Evolutionary conservation across 2,329 filamentous ascomycete species (phyloP).

Genomic region (Leptographium flavum): DNA sequence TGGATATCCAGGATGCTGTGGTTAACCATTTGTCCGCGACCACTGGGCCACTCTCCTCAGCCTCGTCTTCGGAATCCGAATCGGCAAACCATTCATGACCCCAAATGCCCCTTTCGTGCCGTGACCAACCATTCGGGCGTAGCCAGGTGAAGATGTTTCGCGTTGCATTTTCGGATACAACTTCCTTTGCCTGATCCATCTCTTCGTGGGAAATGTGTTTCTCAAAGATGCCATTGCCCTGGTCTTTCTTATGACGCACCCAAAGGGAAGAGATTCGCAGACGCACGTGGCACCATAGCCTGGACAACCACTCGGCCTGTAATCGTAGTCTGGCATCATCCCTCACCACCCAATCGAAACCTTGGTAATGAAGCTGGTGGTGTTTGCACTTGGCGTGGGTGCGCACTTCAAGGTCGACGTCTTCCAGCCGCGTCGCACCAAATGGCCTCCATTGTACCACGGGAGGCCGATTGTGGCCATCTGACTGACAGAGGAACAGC

Average conservation of each 20-base stretch:
- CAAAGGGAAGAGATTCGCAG: neutral
- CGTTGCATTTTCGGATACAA: slow-evolving; percentile 16
- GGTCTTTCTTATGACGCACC: neutral
- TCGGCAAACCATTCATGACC: slow-evolving; percentile 14
- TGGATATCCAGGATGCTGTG: neutral
- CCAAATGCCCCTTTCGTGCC: slow-evolving; percentile 12
- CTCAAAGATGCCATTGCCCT: neutral
- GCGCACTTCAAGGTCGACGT: slow-evolving; percentile 17
- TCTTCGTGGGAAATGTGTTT: slow-evolving; percentile 4
- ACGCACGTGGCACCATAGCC: neutral
- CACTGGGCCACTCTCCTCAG: slow-evolving; percentile 2
- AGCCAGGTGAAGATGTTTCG: slow-evolving; percentile 18
- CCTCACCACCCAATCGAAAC: slow-evolving; percentile 12
- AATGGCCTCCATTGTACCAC: slow-evolving; percentile 18
- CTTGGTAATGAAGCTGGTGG: slow-evolving; percentile 14
- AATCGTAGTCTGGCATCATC: slow-evolving; percentile 1
- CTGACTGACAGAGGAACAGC: slow-evolving; percentile 15
- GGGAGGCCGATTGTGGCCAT: slow-evolving; percentile 11
- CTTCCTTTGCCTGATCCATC: slow-evolving; percentile 9
- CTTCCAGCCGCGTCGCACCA: slow-evolving; percentile 14
- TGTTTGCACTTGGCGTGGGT: slow-evolving; percentile 13
- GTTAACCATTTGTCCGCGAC: neutral
- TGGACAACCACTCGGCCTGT: neutral
- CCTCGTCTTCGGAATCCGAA: slow-evolving; percentile 13
- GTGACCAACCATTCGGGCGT: slow-evolving; percentile 13